A percentile compares a stretch with the other conserved stretches of the same genome.
Evolutionary conservation across 78 protist genomes (phyloP).

Genomic region (Dictyostelium discoideum): dicty_2.7 NC_007088.5:5166501-5167000

Average conservation of each 20-base stretch:
- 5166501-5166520: neutral
- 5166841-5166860: neutral
- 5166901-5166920: too few relatives aligned
- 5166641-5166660: slow-evolving; percentile 37
- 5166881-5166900: too few relatives aligned
- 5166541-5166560: neutral
- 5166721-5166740: slow-evolving; percentile 27
- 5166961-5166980: too few relatives aligned
- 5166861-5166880: too few relatives aligned
- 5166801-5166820: neutral
- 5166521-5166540: neutral
- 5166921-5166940: too few relatives aligned
- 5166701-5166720: slow-evolving; percentile 68
- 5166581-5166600: slow-evolving; percentile 25
- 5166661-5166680: slow-evolving; percentile 36
- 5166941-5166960: too few relatives aligned
- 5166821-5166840: neutral
- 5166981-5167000: too few relatives aligned
- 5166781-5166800: neutral
- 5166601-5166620: slow-evolving; percentile 53
- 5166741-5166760: slow-evolving; percentile 33
- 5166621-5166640: slow-evolving; percentile 5
- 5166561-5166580: neutral
- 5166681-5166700: slow-evolving; percentile 32
- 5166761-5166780: slow-evolving; percentile 32